Conservation (phyloP, 208 protist genomes). For the Borovskyia barvae region DNA sequence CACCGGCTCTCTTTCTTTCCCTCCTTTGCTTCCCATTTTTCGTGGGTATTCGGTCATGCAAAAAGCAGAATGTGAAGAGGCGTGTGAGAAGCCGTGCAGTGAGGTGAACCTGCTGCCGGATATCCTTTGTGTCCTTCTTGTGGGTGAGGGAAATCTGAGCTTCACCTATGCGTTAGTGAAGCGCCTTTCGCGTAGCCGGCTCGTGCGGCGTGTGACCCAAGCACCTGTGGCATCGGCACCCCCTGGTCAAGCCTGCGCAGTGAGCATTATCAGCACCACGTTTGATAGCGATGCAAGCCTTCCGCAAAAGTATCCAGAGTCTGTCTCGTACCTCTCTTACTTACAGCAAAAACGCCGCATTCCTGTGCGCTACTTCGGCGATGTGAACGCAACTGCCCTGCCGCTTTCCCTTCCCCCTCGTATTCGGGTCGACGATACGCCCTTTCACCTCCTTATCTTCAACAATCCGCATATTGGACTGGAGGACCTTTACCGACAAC, state of each 20-base stretch:
- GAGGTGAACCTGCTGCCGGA: conserved; percentile 1
- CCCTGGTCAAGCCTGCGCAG: conserved; percentile 1
- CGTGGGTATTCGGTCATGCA: too few species aligned
- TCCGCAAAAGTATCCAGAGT: conserved; percentile 50
- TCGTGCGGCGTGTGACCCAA: conserved; percentile 8
- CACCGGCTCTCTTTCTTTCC: too few species aligned
- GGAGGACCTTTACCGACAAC: conserved; percentile 49
- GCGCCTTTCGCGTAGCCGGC: conserved; percentile 25
- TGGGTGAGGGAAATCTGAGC: conserved; percentile 62
- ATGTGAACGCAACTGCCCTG: conserved; percentile 44
- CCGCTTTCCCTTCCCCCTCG: background rate
- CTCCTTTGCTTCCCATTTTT: too few species aligned
- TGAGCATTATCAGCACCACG: conserved; percentile 31
- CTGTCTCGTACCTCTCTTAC: conserved; percentile 34
- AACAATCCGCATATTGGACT: conserved; percentile 62
- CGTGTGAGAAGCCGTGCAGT: too few species aligned
- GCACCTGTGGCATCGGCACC: background rate
- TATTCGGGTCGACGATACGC: background rate
- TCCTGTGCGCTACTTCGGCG: conserved; percentile 23
- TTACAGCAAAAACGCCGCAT: conserved; percentile 47
- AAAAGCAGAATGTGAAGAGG: too few species aligned
- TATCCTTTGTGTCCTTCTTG: conserved; percentile 31
- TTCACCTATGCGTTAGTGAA: conserved; percentile 55
- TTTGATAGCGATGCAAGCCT: conserved; percentile 33
- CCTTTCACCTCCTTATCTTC: conserved; percentile 38